phyloP scores from a whole-genome alignment of 768 basidiomycete species.

The Leccinum obscurum region DNA sequence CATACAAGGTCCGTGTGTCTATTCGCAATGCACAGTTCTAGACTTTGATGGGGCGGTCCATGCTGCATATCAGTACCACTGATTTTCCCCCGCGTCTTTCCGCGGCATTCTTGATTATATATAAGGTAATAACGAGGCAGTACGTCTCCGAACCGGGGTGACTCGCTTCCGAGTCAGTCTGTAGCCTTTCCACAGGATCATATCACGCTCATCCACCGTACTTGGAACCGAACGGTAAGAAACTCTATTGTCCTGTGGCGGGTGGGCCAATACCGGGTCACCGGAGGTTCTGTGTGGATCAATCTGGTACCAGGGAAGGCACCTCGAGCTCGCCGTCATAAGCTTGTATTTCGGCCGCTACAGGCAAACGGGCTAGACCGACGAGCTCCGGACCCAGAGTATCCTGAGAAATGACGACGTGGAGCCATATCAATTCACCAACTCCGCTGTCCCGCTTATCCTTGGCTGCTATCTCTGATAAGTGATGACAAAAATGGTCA shows the following conservation, averaged over 20 bases:
- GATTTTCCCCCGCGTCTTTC: conserved; percentile 9
- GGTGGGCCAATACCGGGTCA: neutral
- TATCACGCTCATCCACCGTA: neutral
- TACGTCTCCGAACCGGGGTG: conserved; percentile 14
- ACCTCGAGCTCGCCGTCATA: neutral
- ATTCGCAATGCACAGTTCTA: neutral
- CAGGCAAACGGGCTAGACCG: neutral
- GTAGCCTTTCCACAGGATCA: conserved; percentile 13
- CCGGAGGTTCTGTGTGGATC: neutral
- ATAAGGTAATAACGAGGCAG: conserved; percentile 16
- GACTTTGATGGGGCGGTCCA: neutral
- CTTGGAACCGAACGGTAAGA: neutral
- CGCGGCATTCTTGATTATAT: conserved; percentile 8
- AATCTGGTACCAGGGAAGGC: neutral
- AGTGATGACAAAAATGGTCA: neutral
- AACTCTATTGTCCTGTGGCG: neutral
- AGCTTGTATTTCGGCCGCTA: neutral
- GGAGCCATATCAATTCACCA: neutral
- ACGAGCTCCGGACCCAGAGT: neutral
- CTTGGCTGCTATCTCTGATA: neutral
- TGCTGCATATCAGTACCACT: conserved; percentile 1
- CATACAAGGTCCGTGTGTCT: neutral
- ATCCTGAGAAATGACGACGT: neutral
- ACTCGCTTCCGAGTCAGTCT: conserved; percentile 13
- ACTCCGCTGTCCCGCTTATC: neutral